Evolutionary conservation across 768 basidiomycete species (phyloP).

Genomic region (Zangia roseola): DNA sequence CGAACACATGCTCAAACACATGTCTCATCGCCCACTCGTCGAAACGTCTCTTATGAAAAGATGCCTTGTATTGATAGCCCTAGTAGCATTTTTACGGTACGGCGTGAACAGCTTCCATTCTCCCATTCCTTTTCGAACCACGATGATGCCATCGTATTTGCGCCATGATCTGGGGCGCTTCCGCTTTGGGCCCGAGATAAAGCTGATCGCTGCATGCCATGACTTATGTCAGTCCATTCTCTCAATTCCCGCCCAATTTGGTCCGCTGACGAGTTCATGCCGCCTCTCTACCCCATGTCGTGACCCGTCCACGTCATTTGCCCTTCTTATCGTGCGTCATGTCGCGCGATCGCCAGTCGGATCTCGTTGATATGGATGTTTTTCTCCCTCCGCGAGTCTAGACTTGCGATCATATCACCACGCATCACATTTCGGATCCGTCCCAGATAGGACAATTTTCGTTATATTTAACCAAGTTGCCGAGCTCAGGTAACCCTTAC

Average conservation of each 20-base stretch:
- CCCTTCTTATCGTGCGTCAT: slow-evolving; percentile 14
- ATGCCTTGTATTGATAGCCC: slow-evolving; percentile 26
- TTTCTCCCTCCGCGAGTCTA: slow-evolving; percentile 7
- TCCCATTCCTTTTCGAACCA: slow-evolving; percentile 14
- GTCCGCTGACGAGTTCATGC: slow-evolving; percentile 1
- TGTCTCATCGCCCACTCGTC: slow-evolving; percentile 13
- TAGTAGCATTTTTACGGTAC: slow-evolving; percentile 7
- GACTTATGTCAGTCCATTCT: slow-evolving; percentile 12
- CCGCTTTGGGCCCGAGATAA: slow-evolving; percentile 12
- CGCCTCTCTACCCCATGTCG: not conserved
- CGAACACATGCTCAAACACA: slow-evolving; percentile 20
- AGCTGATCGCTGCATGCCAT: slow-evolving; percentile 10
- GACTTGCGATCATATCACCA: slow-evolving; percentile 7
- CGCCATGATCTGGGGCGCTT: slow-evolving; percentile 16
- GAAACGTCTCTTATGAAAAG: slow-evolving; percentile 18
- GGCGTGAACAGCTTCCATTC: slow-evolving; percentile 25
- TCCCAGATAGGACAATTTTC: slow-evolving; percentile 6
- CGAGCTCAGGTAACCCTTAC: slow-evolving; percentile 6
- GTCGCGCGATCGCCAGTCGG: slow-evolving; percentile 10
- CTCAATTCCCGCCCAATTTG: slow-evolving; percentile 1
- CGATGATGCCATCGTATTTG: slow-evolving; percentile 20
- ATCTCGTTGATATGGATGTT: slow-evolving; percentile 16
- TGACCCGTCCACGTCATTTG: slow-evolving; percentile 25
- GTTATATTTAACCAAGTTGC: slow-evolving; percentile 10
- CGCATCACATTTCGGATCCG: slow-evolving; percentile 20